A percentile compares a stretch with the other conserved stretches of the same genome.
Evolutionary conservation across 1,139 yeast genomes (phyloP).

Genomic region (Candida pseudocylindracea): DNA sequence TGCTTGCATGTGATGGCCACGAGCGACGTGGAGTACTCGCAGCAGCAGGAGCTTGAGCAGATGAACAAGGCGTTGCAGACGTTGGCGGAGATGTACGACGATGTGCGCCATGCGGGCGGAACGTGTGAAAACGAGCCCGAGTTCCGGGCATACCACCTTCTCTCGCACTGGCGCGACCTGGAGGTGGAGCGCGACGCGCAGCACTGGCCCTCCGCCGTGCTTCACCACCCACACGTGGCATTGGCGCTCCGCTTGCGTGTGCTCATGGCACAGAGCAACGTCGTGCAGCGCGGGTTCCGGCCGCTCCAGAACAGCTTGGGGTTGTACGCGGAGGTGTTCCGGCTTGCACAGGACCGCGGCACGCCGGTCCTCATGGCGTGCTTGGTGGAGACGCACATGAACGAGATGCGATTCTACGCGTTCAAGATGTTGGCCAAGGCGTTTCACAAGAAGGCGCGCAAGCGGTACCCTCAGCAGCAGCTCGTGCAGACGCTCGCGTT

Average conservation of each 20-base stretch:
- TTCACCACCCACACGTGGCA: constrained; percentile 36
- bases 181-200: constrained; percentile 68
- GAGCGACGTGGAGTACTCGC: constrained; percentile 55
- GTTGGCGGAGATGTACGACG: constrained; percentile 68
- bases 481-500: too few species aligned
- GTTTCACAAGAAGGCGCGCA: constrained; percentile 37
- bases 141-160: constrained; percentile 67
- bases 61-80: constrained; percentile 84
- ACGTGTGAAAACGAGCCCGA: constrained; percentile 75
- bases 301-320: constrained; percentile 40
- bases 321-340: constrained; percentile 44
- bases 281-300: constrained; percentile 31
- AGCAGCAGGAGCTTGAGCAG: constrained; percentile 91
- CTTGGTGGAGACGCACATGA: constrained; percentile 59
- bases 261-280: constrained; percentile 39
- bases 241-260: constrained; percentile 50
- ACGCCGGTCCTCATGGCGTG: constrained; percentile 61
- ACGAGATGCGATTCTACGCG: constrained; percentile 60
- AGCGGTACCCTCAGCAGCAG: too few species aligned
- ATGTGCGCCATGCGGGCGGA: constrained; percentile 50
- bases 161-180: constrained; percentile 67
- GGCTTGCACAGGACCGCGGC: constrained; percentile 17
- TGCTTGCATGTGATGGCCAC: constrained; percentile 80
- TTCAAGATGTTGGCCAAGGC: constrained; percentile 45
- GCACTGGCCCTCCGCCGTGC: constrained; percentile 34